phyloP scores from a whole-genome alignment of 2,329 filamentous ascomycete genomes.

The Phaeosphaeriaceae sp. region DNA sequence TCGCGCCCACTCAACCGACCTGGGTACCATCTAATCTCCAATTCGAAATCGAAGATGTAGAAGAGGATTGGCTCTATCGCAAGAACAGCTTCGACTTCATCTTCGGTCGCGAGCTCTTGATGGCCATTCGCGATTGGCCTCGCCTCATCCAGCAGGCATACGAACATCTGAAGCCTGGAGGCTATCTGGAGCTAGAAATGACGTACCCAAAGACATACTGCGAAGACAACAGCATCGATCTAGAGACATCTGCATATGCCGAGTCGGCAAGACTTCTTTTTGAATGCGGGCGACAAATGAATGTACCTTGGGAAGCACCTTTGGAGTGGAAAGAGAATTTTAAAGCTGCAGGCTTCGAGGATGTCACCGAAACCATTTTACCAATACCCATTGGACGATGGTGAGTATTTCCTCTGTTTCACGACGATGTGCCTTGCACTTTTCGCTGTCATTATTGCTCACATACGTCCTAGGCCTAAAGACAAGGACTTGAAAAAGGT shows the following conservation, averaged over 20 bases:
- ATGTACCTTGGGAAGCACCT: conserved; percentile 9
- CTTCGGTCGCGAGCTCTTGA: conserved; percentile 49
- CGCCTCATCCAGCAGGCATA: conserved; percentile 35
- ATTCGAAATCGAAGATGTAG: conserved; percentile 52
- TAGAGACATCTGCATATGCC: conserved; percentile 10
- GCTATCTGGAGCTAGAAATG: conserved; percentile 52
- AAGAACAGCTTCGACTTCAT: conserved; percentile 46
- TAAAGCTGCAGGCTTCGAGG: conserved; percentile 7
- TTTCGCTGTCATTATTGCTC: background rate
- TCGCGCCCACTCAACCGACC: conserved; percentile 30
- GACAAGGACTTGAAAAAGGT: conserved; percentile 21
- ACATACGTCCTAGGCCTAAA: conserved; percentile 13
- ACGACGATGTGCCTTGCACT: too few species aligned
- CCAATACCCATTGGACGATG: conserved; percentile 11
- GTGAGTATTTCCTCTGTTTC: background rate
- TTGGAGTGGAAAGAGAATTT: conserved; percentile 9
- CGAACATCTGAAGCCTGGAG: conserved; percentile 28
- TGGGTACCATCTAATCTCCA: conserved; percentile 48
- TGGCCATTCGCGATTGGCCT: conserved; percentile 50
- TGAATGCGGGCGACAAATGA: conserved; percentile 10
- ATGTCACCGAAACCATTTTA: conserved; percentile 8
- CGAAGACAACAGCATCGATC: conserved; percentile 9
- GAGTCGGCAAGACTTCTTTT: conserved; percentile 10
- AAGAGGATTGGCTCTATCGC: conserved; percentile 42
- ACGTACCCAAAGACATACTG: conserved; percentile 11